Evolutionary conservation across 805 yeast species (phyloP).

Genomic region (Pachysolen tannophilus): DNA sequence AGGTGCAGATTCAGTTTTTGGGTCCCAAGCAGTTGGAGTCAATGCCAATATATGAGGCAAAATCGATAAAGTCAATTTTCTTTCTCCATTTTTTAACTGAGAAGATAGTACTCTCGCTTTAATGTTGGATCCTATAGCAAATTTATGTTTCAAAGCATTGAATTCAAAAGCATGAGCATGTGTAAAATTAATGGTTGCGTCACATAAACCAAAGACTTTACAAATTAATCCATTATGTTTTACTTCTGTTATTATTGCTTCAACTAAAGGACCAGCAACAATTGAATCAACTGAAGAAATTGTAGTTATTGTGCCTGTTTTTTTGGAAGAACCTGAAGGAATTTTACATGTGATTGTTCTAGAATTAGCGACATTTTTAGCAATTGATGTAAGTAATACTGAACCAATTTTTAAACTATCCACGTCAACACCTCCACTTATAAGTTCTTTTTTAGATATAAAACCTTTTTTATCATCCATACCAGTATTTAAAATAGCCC

Average conservation of each 20-base stretch:
- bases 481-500: constrained; percentile 72
- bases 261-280: constrained; percentile 78
- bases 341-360: constrained; percentile 53
- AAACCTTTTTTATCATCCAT: constrained; percentile 54
- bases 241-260: constrained; percentile 58
- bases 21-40: constrained; percentile 11
- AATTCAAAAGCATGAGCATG: constrained; percentile 46
- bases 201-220: constrained; percentile 66
- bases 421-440: constrained; percentile 26
- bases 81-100: constrained; percentile 37
- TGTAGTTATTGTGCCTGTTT: constrained; percentile 38
- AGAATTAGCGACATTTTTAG: constrained; percentile 35
- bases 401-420: constrained; percentile 48
- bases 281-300: constrained; percentile 73
- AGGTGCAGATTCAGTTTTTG: constrained; percentile 26
- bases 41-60: constrained; percentile 45
- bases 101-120: constrained; percentile 67
- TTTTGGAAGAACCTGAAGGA: constrained; percentile 37
- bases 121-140: constrained; percentile 56
- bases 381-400: constrained; percentile 56
- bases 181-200: constrained; percentile 61
- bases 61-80: constrained; percentile 56
- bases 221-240: constrained; percentile 57
- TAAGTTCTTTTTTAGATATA: constrained; percentile 61
- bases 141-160: constrained; percentile 49